Percentiles rank a stretch among this genome's conserved stretches.
Evolutionary conservation across 2,329 filamentous ascomycete genomes (phyloP).

Genomic region (Pyrenophora seminiperda): DNA sequence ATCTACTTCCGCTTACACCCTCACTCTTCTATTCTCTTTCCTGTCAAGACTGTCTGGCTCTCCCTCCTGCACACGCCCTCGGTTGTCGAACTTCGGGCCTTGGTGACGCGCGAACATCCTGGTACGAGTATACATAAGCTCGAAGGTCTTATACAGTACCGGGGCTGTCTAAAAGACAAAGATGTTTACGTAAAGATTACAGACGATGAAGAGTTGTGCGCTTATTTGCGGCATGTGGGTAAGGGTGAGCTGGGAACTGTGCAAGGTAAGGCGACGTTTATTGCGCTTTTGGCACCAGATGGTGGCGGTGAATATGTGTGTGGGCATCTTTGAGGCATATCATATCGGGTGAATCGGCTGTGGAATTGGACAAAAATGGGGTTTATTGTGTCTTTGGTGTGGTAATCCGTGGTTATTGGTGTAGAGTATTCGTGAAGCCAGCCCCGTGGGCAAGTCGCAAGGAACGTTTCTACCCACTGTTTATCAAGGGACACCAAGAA

Average conservation of each 20-base stretch:
- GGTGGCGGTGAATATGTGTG: not conserved
- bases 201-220: constrained; percentile 71
- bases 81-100: constrained; percentile 66
- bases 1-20: constrained; percentile 17
- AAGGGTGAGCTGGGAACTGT: constrained; percentile 33
- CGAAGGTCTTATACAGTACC: constrained; percentile 66
- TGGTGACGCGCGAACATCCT: constrained; percentile 66
- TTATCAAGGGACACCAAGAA: no score
- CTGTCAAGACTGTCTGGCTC: constrained; percentile 64
- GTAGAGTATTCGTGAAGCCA: no score
- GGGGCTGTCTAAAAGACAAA: constrained; percentile 48
- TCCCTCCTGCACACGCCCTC: constrained; percentile 64
- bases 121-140: constrained; percentile 64
- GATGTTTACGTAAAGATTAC: constrained; percentile 70
- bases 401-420: no score
- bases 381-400: no score
- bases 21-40: constrained; percentile 61
- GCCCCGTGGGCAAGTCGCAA: no score
- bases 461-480: no score
- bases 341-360: no score
- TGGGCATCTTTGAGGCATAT: no score
- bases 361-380: no score
- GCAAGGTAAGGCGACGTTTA: constrained; percentile 61
- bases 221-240: constrained; percentile 69
- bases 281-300: constrained; percentile 41